A percentile compares a stretch with the other conserved stretches of the same genome.
Evolutionary conservation across 352 stramenopile species (phyloP).

Genomic region (Globisporangium solare): DNA sequence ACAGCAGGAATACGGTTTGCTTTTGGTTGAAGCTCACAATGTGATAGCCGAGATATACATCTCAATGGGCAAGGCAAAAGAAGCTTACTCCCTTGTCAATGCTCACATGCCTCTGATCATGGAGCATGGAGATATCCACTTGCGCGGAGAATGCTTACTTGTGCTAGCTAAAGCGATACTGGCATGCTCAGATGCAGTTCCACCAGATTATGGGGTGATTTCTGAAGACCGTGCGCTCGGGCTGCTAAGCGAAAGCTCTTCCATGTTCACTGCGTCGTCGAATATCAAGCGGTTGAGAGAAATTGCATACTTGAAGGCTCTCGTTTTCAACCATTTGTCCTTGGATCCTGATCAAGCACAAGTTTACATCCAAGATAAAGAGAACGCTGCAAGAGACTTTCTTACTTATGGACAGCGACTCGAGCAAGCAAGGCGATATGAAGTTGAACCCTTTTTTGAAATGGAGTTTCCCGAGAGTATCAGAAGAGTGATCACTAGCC

Average conservation of each 20-base stretch:
- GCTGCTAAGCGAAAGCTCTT: constrained; percentile 23
- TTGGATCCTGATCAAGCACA: not conserved
- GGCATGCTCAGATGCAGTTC: constrained; percentile 16
- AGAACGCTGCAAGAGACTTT: constrained; percentile 25
- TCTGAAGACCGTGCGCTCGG: constrained; percentile 7
- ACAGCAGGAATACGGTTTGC: constrained; percentile 47
- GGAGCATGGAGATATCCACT: constrained; percentile 50
- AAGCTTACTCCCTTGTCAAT: constrained; percentile 42
- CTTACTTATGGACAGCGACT: constrained; percentile 22
- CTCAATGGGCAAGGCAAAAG: constrained; percentile 42
- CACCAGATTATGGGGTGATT: not conserved
- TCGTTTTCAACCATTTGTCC: constrained; percentile 33
- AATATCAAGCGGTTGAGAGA: constrained; percentile 34
- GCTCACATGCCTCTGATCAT: constrained; percentile 65
- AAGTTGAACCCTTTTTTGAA: constrained; percentile 30
- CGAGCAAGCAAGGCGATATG: constrained; percentile 19
- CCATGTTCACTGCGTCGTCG: constrained; percentile 30
- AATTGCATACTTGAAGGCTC: constrained; percentile 33
- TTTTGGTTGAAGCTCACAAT: constrained; percentile 55
- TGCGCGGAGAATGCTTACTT: constrained; percentile 53
- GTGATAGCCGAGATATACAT: constrained; percentile 61
- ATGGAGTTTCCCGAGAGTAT: constrained; percentile 22
- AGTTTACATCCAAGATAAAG: constrained; percentile 5
- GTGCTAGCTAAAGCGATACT: constrained; percentile 53
- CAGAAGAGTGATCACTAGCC: constrained; percentile 7